A percentile compares a stretch with the other conserved stretches of the same genome.
These are phyloP conservation scores for Ensete ventricosum DNA, from an alignment of 176 grass and related monocot species.

Conservation along the genomic window DNA sequence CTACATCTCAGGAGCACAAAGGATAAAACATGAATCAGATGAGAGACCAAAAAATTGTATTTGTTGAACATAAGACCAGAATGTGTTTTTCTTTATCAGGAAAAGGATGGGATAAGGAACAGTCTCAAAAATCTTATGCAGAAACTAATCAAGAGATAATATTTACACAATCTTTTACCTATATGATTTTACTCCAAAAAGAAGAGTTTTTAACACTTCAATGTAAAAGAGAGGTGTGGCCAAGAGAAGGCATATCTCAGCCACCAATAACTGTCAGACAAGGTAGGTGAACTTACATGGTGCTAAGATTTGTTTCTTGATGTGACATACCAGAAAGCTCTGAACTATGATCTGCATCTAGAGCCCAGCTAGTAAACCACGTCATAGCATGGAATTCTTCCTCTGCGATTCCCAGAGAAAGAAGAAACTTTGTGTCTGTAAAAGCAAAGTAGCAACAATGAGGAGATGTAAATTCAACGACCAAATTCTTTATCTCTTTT, in stretches of 20 bases:
- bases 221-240: not conserved
- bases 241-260: not conserved
- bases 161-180: too few relatives aligned
- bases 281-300: conserved; percentile 24
- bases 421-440: conserved; percentile 74
- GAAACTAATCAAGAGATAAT: too few relatives aligned
- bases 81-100: not conserved
- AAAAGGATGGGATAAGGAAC: not conserved
- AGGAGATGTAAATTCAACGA: not conserved
- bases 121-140: not conserved
- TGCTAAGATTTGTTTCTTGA: conserved; percentile 24
- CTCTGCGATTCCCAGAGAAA: conserved; percentile 38
- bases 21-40: not conserved
- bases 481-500: too few relatives aligned
- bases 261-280: not conserved
- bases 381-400: conserved; percentile 86
- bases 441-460: not conserved
- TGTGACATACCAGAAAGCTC: conserved; percentile 26
- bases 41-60: not conserved
- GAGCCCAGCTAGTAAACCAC: conserved; percentile 95
- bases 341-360: conserved; percentile 67
- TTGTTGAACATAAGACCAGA: too few relatives aligned
- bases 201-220: too few relatives aligned
- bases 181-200: too few relatives aligned
- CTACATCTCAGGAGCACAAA: conserved; percentile 10